Percentiles rank a stretch among this genome's conserved stretches.
Evolutionary conservation across 352 stramenopile genomes (phyloP).

Genomic region (Pythium myriotylum): DNA sequence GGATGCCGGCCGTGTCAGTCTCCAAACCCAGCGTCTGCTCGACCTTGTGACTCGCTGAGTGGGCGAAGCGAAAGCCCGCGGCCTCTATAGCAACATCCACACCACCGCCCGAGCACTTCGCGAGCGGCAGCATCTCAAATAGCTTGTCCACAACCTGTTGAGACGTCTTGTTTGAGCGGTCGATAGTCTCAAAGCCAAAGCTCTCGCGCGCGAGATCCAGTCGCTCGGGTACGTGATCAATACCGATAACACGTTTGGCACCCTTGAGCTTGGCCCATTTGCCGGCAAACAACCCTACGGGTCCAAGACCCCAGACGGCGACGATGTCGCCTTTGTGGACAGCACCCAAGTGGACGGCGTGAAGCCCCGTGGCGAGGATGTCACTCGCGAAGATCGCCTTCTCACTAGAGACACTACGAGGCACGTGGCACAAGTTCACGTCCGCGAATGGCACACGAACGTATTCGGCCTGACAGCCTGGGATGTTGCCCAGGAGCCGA

Average conservation of each 20-base stretch:
- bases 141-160: slow-evolving; percentile 36
- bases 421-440: slow-evolving; percentile 39
- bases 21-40: slow-evolving; percentile 34
- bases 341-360: slow-evolving; percentile 35
- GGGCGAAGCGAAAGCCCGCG: slow-evolving; percentile 33
- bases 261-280: slow-evolving; percentile 39
- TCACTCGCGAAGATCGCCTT: slow-evolving; percentile 49
- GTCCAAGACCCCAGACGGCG: slow-evolving; percentile 42
- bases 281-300: slow-evolving; percentile 35
- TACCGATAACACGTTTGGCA: slow-evolving; percentile 43
- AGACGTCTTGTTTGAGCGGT: slow-evolving; percentile 27
- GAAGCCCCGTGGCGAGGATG: slow-evolving; percentile 38
- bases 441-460: slow-evolving; percentile 56
- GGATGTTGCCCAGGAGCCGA: slow-evolving; percentile 35
- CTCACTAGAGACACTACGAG: slow-evolving; percentile 32
- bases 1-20: slow-evolving; percentile 32
- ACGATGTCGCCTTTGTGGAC: slow-evolving; percentile 41
- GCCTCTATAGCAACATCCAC: slow-evolving; percentile 50
- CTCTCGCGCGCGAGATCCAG: slow-evolving; percentile 34
- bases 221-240: slow-evolving; percentile 38
- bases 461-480: slow-evolving; percentile 55
- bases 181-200: slow-evolving; percentile 41
- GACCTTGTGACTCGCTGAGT: slow-evolving; percentile 26
- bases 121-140: slow-evolving; percentile 33
- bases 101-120: slow-evolving; percentile 27